A percentile compares a stretch with the other conserved stretches of the same genome.
Evolutionary conservation across 257 asterid species (phyloP).

Genomic region (Datura wrightii): DNA sequence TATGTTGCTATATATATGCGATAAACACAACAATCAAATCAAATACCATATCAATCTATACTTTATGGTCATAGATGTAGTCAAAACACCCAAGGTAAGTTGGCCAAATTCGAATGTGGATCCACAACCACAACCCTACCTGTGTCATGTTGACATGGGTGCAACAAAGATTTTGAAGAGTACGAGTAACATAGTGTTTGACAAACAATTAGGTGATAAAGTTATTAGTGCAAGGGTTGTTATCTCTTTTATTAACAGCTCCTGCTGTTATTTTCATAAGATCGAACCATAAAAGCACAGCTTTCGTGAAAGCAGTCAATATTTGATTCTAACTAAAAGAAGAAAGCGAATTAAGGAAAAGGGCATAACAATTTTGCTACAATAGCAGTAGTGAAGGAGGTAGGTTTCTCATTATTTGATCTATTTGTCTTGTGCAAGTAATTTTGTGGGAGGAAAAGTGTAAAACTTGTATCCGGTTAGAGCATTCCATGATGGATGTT

Average conservation of each 20-base stretch:
- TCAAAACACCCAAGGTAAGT: neutral
- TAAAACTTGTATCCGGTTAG: slow-evolving; percentile 19
- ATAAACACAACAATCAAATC: neutral
- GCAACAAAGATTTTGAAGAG: neutral
- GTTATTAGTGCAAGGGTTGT: neutral
- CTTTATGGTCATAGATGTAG: neutral
- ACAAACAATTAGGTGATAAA: neutral
- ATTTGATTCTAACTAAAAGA: neutral
- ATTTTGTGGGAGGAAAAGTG: neutral
- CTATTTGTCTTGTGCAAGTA: neutral
- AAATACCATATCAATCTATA: neutral
- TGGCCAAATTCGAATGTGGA: neutral
- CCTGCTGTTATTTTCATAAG: neutral
- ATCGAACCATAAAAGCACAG: neutral
- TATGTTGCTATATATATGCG: neutral
- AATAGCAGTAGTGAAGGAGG: neutral
- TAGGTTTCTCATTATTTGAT: neutral
- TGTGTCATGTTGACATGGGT: neutral
- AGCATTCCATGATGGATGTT: neutral
- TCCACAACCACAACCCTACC: neutral
- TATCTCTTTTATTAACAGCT: neutral
- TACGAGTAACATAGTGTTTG: neutral
- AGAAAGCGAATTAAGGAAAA: neutral
- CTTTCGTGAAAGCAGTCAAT: neutral
- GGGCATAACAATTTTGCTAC: slow-evolving; percentile 3